These are phyloP conservation scores for Rubroboletus pulcherrimus DNA, from an alignment of 768 basidiomycete genomes.

Conservation along the genomic window DNA sequence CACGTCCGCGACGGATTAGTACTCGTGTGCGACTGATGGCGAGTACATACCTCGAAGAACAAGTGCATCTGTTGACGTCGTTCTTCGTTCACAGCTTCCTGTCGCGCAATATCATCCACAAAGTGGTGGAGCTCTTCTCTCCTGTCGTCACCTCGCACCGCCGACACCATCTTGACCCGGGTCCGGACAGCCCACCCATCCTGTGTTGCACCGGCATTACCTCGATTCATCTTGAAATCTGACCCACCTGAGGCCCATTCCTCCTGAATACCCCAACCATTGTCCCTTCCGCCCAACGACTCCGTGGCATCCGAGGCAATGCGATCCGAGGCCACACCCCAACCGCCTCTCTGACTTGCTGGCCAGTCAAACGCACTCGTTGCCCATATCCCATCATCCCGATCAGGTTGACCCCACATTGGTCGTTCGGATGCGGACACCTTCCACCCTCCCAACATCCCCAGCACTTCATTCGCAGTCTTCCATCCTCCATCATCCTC, in stretches of 20 bases:
- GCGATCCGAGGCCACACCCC: constrained; percentile 7
- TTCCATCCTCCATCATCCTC: constrained; percentile 33
- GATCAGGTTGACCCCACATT: constrained; percentile 10
- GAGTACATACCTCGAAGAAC: constrained; percentile 44
- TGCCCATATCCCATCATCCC: constrained; percentile 9
- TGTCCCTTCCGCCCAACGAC: constrained; percentile 10
- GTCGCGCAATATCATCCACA: constrained; percentile 45
- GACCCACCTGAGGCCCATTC: constrained; percentile 10
- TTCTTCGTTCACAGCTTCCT: constrained; percentile 36
- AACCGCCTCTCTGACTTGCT: constrained; percentile 8
- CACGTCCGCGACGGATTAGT: neutral
- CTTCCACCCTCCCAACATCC: constrained; percentile 28
- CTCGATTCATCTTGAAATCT: neutral
- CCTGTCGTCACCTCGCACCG: neutral
- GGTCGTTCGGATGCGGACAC: neutral
- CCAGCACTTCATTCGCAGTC: constrained; percentile 27
- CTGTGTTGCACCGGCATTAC: neutral
- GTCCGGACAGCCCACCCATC: neutral
- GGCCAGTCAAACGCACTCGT: neutral
- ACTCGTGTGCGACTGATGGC: neutral
- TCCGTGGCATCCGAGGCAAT: constrained; percentile 21
- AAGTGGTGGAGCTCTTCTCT: constrained; percentile 32
- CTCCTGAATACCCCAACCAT: constrained; percentile 18
- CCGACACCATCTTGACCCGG: neutral
- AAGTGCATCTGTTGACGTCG: constrained; percentile 44